A percentile compares a stretch with the other conserved stretches of the same genome.
These are phyloP conservation scores for Trichoderma gamsii DNA, from an alignment of 495 filamentous ascomycete genomes.

Conservation along the genomic window DNA sequence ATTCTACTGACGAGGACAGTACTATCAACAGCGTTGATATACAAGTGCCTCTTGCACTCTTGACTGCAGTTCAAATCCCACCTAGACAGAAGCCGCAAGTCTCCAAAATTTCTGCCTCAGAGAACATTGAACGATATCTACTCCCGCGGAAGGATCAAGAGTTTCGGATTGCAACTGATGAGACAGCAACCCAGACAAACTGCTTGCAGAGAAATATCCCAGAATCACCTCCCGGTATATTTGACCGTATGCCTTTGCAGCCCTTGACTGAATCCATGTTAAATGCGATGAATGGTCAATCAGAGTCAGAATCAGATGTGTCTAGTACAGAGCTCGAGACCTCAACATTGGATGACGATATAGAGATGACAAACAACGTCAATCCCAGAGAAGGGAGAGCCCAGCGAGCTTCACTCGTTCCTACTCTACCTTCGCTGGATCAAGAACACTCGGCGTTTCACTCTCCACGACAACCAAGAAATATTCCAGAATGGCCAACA, in stretches of 20 bases:
- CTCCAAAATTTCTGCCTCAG: background rate
- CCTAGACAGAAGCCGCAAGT: background rate
- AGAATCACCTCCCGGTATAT: background rate
- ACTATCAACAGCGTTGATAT: background rate
- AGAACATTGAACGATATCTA: constrained; percentile 9
- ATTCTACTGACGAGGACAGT: constrained; percentile 12
- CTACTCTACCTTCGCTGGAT: background rate
- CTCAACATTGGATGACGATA: background rate
- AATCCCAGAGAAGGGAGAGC: background rate
- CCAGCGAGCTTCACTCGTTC: background rate
- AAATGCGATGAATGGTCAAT: background rate
- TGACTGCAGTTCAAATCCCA: background rate
- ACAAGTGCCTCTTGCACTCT: background rate
- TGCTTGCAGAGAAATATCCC: background rate
- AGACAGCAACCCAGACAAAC: constrained; percentile 3
- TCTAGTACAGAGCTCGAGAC: background rate
- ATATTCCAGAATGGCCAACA: background rate
- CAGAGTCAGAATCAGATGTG: constrained; percentile 1
- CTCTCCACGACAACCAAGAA: background rate
- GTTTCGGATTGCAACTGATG: constrained; percentile 11
- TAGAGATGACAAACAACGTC: background rate
- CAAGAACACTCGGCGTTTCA: background rate
- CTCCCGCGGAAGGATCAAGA: background rate
- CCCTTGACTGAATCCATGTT: background rate
- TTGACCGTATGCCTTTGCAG: background rate